Base-by-base conservation (phyloP, 345 rosid genomes). In the Rhodamnia rubescens region DNA sequence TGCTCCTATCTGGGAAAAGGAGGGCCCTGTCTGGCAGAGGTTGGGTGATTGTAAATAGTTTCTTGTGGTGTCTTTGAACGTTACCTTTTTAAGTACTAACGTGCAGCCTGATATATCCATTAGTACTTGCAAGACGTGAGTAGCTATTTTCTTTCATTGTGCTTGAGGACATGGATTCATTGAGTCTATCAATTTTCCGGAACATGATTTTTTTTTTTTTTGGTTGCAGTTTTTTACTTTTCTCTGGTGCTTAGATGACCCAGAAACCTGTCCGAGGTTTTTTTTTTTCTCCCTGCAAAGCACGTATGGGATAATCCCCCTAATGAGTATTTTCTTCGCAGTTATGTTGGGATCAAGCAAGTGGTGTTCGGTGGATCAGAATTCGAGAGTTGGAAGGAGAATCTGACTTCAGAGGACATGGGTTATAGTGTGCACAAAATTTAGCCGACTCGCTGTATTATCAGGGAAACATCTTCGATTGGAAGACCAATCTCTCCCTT, bases 321-420 rank as follows among this genome's bases (percentile, higher is more conserved):
- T 69, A 9, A 69, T 69, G 49, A 11, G 36, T 83, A 78, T 83
- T 85, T 80, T 3, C 88, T 52, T 64, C n/a, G 5, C 95, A 97
- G 99, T 90, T 91, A 89, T 87, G 85, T 94, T 0, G 99, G 98
- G 83, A 93, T 95, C n/a, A 95, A 95, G 93, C 94, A 93, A 87
- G 42, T 97, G 89, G 94, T 90, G 74, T 94, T 97, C 87, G 99
- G 99, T 80, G 98, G 98, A 80, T 90, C 98, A 4, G 94, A 95
- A 85, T 93, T 91, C 54, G 96, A 94, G 91, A 91, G 52, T 86
- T 97, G 99, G 99, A 93, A 93, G 83, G 98, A 95, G 88, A 91
- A 87, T 86, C 83, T 92, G 84, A 95, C 89, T 36, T 91, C 93
- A 2, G 99, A 97, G 85, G 98, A 94, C 86, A 90, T 92, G 61